phyloP scores from a whole-genome alignment of 2,329 filamentous ascomycete genomes.

The Cercospora sp. region DNA sequence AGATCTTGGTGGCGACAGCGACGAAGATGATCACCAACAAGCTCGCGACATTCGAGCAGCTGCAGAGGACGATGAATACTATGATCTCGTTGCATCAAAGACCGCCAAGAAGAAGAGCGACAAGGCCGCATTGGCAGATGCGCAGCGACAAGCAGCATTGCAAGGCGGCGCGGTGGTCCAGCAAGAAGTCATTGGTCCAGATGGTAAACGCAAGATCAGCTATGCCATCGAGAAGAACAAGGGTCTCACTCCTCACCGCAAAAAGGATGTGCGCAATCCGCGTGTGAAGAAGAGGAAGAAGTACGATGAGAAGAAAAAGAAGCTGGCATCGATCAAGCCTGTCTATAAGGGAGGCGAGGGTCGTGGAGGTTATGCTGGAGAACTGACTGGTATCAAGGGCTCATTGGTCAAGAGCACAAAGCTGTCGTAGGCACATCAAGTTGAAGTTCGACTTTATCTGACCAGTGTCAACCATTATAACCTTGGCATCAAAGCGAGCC shows the following conservation, averaged over 20 bases:
- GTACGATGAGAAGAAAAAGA: slow-evolving; percentile 97
- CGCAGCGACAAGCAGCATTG: slow-evolving; percentile 56
- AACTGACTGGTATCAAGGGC: slow-evolving; percentile 92
- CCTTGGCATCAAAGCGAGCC: not conserved
- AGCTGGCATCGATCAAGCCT: slow-evolving; percentile 81
- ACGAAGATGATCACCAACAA: slow-evolving; percentile 62
- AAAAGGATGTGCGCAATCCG: slow-evolving; percentile 93
- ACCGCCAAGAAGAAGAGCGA: slow-evolving; percentile 68
- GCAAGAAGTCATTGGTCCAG: slow-evolving; percentile 69
- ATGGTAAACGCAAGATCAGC: slow-evolving; percentile 88
- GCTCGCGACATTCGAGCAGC: slow-evolving; percentile 52
- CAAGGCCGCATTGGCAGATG: slow-evolving; percentile 68
- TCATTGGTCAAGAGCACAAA: slow-evolving; percentile 91
- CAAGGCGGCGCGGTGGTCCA: slow-evolving; percentile 64
- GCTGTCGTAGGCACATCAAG: slow-evolving; percentile 57
- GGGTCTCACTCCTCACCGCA: slow-evolving; percentile 82
- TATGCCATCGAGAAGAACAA: slow-evolving; percentile 98
- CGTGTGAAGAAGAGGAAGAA: slow-evolving; percentile 97
- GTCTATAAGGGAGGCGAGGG: slow-evolving; percentile 84
- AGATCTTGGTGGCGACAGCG: slow-evolving; percentile 69
- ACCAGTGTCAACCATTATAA: not conserved
- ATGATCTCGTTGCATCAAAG: slow-evolving; percentile 77
- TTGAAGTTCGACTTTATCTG: not conserved
- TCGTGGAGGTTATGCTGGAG: slow-evolving; percentile 83
- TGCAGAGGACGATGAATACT: slow-evolving; percentile 72